Evolutionary conservation across 495 filamentous ascomycete species (phyloP).

Genomic region (Aspergillus indologenus): DNA sequence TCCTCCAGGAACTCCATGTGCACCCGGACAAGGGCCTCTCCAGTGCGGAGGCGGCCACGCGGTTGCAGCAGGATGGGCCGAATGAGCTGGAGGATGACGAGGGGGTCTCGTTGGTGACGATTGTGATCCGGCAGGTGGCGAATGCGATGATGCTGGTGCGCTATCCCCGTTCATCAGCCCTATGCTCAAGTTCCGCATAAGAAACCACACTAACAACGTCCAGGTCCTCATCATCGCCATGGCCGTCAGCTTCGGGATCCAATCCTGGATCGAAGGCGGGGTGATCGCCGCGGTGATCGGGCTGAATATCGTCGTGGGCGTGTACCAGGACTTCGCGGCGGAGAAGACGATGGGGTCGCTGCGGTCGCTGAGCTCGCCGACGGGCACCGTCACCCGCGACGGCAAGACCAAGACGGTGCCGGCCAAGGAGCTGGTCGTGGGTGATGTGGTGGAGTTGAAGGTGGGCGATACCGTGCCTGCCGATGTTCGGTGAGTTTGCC

Average conservation of each 20-base stretch:
- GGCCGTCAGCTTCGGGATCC: slow-evolving; percentile 66
- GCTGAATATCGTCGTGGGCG: slow-evolving; percentile 66
- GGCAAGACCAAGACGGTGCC: slow-evolving; percentile 51
- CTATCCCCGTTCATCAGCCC: slow-evolving; percentile 8
- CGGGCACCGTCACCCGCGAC: slow-evolving; percentile 55
- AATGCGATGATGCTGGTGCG: slow-evolving; percentile 65
- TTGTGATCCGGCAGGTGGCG: slow-evolving; percentile 59
- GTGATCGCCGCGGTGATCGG: slow-evolving; percentile 63
- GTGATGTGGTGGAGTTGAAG: slow-evolving; percentile 71
- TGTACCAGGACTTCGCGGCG: slow-evolving; percentile 67
- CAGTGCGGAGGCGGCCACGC: slow-evolving; percentile 49
- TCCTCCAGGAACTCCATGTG: slow-evolving; percentile 56
- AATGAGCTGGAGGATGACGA: slow-evolving; percentile 61
- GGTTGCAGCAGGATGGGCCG: slow-evolving; percentile 54
- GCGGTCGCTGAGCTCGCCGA: slow-evolving; percentile 59
- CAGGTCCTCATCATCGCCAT: slow-evolving; percentile 67
- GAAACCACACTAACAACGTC: background rate
- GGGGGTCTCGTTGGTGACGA: slow-evolving; percentile 55
- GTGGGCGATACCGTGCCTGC: slow-evolving; percentile 83
- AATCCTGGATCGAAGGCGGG: slow-evolving; percentile 68
- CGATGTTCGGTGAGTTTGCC: slow-evolving; percentile 53
- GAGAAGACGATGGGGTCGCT: slow-evolving; percentile 77
- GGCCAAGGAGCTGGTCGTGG: slow-evolving; percentile 56
- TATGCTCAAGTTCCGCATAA: background rate
- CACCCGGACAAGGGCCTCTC: slow-evolving; percentile 61